phyloP scores from a whole-genome alignment of 352 stramenopile species.

The Phytophthora niederhauseri region DNA sequence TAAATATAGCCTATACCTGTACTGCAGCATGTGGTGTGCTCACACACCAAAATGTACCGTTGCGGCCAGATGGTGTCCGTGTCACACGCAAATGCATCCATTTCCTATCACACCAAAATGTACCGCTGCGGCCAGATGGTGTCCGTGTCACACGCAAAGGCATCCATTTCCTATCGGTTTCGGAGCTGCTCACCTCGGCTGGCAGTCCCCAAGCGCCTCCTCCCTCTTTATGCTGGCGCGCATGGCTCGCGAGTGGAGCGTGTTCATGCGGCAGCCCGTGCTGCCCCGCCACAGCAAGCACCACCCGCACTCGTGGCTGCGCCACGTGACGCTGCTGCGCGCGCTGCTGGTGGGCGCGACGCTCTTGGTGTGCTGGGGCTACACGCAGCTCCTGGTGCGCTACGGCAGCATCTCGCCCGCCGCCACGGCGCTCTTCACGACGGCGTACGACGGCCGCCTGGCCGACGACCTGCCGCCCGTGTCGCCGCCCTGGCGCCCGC shows the following conservation, averaged over 20 bases:
- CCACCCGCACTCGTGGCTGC: constrained; percentile 38
- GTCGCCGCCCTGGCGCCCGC: constrained; percentile 58
- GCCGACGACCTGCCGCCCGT: constrained; percentile 49
- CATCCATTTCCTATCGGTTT: constrained; percentile 30
- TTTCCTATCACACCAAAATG: constrained; percentile 21
- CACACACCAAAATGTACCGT: background rate
- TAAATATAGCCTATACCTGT: background rate
- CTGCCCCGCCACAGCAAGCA: constrained; percentile 49
- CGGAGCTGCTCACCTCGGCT: background rate
- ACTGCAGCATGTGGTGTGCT: background rate
- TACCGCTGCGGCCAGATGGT: too few relatives aligned
- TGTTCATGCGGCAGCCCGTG: constrained; percentile 70
- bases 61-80: background rate
- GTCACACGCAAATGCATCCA: constrained; percentile 20
- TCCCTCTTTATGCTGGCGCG: constrained; percentile 23
- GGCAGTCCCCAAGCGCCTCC: background rate
- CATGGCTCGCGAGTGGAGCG: constrained; percentile 39
- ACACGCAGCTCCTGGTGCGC: constrained; percentile 67
- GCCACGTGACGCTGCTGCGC: constrained; percentile 48
- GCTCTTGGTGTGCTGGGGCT: constrained; percentile 50
- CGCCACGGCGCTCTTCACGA: constrained; percentile 70
- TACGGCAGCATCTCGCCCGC: constrained; percentile 81
- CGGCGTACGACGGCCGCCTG: constrained; percentile 51
- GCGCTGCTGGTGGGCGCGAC: constrained; percentile 34
- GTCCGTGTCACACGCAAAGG: constrained; percentile 15